Base-by-base conservation (phyloP, 1,284 basidiomycete species). In the Apiotrichum gamsii region DNA sequence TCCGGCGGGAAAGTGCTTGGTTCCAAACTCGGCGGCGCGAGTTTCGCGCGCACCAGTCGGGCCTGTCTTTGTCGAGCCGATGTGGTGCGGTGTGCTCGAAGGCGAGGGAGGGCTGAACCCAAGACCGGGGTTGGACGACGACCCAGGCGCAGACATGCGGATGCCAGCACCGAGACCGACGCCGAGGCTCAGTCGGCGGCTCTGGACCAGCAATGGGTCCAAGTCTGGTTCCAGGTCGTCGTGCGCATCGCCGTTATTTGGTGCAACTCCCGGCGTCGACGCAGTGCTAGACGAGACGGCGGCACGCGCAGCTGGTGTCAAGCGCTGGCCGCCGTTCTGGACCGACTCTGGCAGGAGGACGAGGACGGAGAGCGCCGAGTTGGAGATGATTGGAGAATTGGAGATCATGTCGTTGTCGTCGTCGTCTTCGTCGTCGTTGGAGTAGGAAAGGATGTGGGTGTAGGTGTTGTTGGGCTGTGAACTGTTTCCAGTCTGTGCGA, bases 121-220 rank as follows among this genome's bases (percentile, higher is more conserved):
- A 49, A 32, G n/a, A 28, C 39, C 36, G 24, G 24, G 3, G 33
- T 30, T 25, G 38, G 25, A 21, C 21, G 19, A 38, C 10, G 38
- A 11, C 38, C n/a, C 6, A 6, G 29, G 6, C 29, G 18, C 14
- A 18, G 23, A 20, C 28, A 42, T 47, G 25, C 53, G 52, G 6
- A 56, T 52, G 1, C 65, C 65, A 5, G 53, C 38, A 1, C 62
- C 67, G 11, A 68, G 45, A 3, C 65, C 62, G 3, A 65, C 56
- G 2, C 62, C 67, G 3, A 70, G 52, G 45, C 61, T 64, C 39
- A 67, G 43, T 24, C 67, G 54, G 14, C 67, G 54, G 18, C 55
- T 56, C n/a, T 61, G 47, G n/a, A 40, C 30, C 6, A 56, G 34
- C 5, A 47, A 34, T 10, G 39, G 38, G 23, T 51, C 51, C 9